Conservation (phyloP, 2,329 filamentous ascomycete genomes). For the Microsporum audouinii region DNA sequence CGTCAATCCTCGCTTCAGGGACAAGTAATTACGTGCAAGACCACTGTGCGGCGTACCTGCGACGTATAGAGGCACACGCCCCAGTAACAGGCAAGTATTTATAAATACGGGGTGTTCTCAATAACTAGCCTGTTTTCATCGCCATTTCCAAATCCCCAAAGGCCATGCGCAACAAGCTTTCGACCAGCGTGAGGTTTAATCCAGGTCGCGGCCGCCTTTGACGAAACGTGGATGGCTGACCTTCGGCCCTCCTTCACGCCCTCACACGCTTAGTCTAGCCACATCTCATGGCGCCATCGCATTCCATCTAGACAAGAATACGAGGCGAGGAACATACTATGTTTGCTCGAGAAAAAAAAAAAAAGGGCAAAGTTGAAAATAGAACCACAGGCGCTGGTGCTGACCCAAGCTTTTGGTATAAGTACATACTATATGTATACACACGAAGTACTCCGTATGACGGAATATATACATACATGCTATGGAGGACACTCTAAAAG, state of each 20-base stretch:
- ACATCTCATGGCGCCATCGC: background rate
- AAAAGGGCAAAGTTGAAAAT: background rate
- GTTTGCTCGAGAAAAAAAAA: background rate
- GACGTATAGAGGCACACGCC: background rate
- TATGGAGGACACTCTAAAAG: background rate
- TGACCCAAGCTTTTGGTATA: background rate
- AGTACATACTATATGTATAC: background rate
- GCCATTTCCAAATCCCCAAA: background rate
- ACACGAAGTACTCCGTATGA: background rate
- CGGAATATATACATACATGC: background rate
- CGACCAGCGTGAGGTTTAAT: constrained; percentile 3
- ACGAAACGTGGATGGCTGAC: background rate
- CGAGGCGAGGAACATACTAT: background rate
- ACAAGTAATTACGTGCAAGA: background rate
- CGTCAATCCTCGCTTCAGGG: background rate
- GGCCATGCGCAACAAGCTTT: constrained; percentile 5
- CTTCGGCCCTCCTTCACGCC: background rate
- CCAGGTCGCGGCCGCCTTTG: constrained; percentile 2
- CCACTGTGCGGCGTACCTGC: background rate
- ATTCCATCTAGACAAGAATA: background rate
- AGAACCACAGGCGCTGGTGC: background rate
- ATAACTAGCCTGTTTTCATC: background rate
- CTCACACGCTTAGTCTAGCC: background rate
- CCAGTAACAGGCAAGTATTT: background rate
- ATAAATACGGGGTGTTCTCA: constrained; percentile 2